A percentile compares a stretch with the other conserved stretches of the same genome.
phyloP scores from a whole-genome alignment of 2,329 filamentous ascomycete genomes.

The Grosmannia penicillata region DNA sequence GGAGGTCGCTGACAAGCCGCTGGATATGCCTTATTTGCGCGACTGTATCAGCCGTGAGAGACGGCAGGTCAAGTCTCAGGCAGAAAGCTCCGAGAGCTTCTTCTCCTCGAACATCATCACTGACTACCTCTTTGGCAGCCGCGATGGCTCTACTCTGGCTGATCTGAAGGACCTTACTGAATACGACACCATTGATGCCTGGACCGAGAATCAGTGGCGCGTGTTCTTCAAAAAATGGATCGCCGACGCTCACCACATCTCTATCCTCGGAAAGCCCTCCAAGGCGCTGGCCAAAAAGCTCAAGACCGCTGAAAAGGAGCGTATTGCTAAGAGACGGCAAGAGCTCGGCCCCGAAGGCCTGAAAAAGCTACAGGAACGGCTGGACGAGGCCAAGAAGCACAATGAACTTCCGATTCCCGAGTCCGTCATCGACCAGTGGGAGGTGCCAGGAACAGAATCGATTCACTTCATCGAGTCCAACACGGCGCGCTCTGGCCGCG shows the following conservation, averaged over 20 bases:
- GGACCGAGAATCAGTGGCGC: constrained; percentile 77
- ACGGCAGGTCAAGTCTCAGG: constrained; percentile 67
- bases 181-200: constrained; percentile 57
- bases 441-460: constrained; percentile 71
- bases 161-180: constrained; percentile 41
- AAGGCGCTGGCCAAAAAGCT: constrained; percentile 62
- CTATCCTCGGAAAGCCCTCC: constrained; percentile 78
- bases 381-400: constrained; percentile 72
- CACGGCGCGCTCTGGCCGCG: constrained; percentile 70
- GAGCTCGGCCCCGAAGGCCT: constrained; percentile 72
- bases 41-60: constrained; percentile 76
- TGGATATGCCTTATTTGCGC: constrained; percentile 81
- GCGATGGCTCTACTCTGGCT: constrained; percentile 63
- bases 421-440: constrained; percentile 65
- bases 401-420: constrained; percentile 80
- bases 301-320: constrained; percentile 65
- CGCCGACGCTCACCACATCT: constrained; percentile 70
- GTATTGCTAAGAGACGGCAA: constrained; percentile 65
- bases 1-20: constrained; percentile 62
- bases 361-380: constrained; percentile 54
- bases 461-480: constrained; percentile 89
- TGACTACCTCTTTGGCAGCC: constrained; percentile 79
- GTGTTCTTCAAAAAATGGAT: constrained; percentile 73
- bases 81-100: constrained; percentile 66
- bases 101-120: constrained; percentile 79